Evolutionary conservation across 345 rosid species (phyloP), one percentile per base, ranked within the genome.

Genomic region (Odontarrhena argentea): DNA sequence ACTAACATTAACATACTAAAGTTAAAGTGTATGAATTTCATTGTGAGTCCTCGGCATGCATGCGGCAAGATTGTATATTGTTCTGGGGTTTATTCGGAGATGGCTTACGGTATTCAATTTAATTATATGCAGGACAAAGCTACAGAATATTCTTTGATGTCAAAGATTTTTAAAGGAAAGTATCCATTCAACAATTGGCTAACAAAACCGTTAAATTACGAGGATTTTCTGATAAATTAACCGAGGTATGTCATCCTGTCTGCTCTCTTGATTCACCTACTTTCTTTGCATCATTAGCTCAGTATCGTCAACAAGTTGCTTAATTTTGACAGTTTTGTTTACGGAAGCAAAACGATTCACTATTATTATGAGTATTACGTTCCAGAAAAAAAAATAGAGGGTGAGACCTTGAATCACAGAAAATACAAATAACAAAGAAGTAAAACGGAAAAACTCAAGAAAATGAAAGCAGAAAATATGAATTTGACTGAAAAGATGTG

Each of bases 51-150:
- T 60, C 35, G 40, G 9, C 55, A 48, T 51, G 62, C 51, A 52
- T 38, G 34, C 51, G 9, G 3, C 25, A 53, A 46, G 35, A 41
- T 63, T 53, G 8, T 60, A 43, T 44, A 46, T 40, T 18, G 41
- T 55, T 75, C 60, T 42, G 26, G 34, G 47, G 28, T 47, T 50
- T 36, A 3, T 44, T 64, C 13, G 64, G 63, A 58, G 47, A 28
- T 75, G 37, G 13, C 24, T 42, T 50, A 10, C 34, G 11, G 3
- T 13, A 9, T 60, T 36, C 6, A 2, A 28, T 51, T 14, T 11
- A n/a, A 49, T 60, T 65, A 0, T 65, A 46, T 81, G 79, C 84
- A 87, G 99, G 83, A 87, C 11, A 73, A 76, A 62, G 92, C 89
- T 30, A 71, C 63, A 13, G 80, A 70, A 53, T 91, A 87, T 74